These are phyloP conservation scores for Mesembryanthemum crystallinum DNA, from an alignment of 148 eudicot species.

Conservation along the genomic window DNA sequence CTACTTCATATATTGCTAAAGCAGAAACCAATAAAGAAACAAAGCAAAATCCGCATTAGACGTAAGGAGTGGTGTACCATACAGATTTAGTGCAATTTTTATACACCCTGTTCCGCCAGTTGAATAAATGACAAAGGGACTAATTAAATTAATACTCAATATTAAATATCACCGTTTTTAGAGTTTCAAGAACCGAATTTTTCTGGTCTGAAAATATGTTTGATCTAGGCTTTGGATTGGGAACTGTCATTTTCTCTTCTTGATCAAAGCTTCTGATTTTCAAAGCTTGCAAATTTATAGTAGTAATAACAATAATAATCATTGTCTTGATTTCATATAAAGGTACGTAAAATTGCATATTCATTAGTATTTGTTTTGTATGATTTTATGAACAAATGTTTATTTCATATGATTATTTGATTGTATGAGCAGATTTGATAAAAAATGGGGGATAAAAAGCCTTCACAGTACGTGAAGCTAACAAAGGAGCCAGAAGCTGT, in stretches of 20 bases:
- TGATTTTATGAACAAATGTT: background rate
- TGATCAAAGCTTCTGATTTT: conserved; percentile 2
- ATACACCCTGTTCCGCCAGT: background rate
- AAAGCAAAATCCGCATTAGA: background rate
- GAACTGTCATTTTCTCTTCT: background rate
- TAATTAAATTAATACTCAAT: background rate
- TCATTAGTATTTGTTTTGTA: background rate
- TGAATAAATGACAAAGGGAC: background rate
- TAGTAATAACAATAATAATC: background rate
- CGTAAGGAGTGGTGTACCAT: background rate
- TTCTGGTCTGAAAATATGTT: conserved; percentile 2
- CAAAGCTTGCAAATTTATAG: background rate
- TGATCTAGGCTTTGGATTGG: background rate
- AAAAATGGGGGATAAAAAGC: conserved; percentile 26
- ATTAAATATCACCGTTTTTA: conserved; percentile 11
- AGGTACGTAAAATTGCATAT: background rate
- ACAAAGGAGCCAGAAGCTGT: conserved; percentile 40
- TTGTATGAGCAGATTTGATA: conserved; percentile 4
- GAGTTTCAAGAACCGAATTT: conserved; percentile 18
- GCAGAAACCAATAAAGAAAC: too few relatives aligned
- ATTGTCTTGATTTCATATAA: conserved; percentile 1
- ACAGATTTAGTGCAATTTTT: background rate
- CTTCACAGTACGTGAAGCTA: conserved; percentile 53
- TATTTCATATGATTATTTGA: background rate
- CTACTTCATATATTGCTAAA: too few relatives aligned